Evolutionary conservation across 202 grass and related monocot genomes (phyloP).

Genomic region (Panicum virgatum): DNA sequence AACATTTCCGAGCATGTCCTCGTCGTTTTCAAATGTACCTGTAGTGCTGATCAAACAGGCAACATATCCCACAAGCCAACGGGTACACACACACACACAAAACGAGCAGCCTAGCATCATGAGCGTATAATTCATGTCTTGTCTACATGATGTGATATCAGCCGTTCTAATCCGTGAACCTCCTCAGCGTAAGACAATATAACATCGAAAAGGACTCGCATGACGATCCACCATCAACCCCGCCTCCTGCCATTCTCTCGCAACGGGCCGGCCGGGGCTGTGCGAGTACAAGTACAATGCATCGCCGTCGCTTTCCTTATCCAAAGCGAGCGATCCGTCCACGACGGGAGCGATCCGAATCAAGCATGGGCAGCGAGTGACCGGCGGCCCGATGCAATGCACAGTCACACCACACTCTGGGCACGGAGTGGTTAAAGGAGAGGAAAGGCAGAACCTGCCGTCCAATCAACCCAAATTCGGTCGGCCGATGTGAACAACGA

Average conservation of each 20-base stretch:
- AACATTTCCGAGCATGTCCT: neutral
- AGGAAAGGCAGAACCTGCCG: neutral
- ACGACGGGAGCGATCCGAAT: slow-evolving; percentile 1
- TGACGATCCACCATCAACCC: neutral
- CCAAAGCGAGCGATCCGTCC: neutral
- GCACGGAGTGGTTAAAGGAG: neutral
- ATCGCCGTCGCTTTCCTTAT: slow-evolving; percentile 33
- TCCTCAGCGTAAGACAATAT: neutral
- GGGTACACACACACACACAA: neutral
- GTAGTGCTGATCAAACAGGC: neutral
- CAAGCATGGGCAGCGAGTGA: slow-evolving; percentile 1
- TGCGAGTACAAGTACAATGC: slow-evolving; percentile 27
- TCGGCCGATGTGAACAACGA: neutral
- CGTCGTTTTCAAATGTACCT: neutral
- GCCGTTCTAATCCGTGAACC: neutral
- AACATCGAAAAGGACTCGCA: neutral
- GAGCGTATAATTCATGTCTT: neutral
- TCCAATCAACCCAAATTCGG: neutral
- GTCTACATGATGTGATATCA: neutral
- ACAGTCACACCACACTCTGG: neutral
- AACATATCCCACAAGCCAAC: neutral
- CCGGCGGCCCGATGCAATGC: slow-evolving; percentile 16
- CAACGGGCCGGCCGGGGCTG: neutral
- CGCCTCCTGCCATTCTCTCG: neutral
- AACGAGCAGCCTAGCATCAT: neutral